These are phyloP conservation scores for Lachnellula hyalina DNA, from an alignment of 2,329 filamentous ascomycete species.

Conservation along the genomic window DNA sequence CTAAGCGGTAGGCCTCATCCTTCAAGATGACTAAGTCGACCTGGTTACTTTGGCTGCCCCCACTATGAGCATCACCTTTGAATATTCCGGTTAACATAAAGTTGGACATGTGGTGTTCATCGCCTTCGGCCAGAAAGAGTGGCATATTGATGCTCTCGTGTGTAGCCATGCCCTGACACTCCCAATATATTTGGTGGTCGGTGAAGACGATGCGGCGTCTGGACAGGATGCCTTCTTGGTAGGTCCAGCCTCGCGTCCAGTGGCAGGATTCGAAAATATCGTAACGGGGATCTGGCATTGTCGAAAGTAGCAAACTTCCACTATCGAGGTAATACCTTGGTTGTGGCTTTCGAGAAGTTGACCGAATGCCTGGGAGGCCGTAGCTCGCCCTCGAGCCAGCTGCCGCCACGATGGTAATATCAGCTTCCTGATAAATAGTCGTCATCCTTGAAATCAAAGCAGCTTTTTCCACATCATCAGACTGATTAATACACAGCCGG, in stretches of 20 bases:
- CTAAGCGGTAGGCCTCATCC: no score
- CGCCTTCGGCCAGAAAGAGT: no score
- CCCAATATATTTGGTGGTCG: slow-evolving; percentile 21
- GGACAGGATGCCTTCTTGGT: slow-evolving; percentile 30
- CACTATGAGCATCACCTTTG: no score
- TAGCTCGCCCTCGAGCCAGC: background rate
- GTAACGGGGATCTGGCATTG: background rate
- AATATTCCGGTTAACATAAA: no score
- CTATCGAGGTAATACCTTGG: background rate
- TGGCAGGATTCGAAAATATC: slow-evolving; percentile 1
- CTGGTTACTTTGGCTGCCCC: no score
- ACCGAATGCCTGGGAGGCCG: background rate
- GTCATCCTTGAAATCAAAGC: background rate
- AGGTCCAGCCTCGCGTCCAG: slow-evolving; percentile 21
- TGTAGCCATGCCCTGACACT: background rate
- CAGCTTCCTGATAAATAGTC: background rate
- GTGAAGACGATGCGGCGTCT: slow-evolving; percentile 29
- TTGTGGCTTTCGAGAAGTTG: no score
- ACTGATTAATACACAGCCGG: slow-evolving; percentile 1
- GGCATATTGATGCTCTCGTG: no score
- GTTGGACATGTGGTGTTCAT: no score
- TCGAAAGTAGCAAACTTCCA: background rate
- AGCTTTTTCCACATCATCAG: background rate
- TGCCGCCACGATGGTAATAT: background rate
- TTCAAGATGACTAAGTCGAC: no score